Evolutionary conservation across 768 basidiomycete genomes (phyloP).

Genomic region (Trichaptum fuscoviolaceum): DNA sequence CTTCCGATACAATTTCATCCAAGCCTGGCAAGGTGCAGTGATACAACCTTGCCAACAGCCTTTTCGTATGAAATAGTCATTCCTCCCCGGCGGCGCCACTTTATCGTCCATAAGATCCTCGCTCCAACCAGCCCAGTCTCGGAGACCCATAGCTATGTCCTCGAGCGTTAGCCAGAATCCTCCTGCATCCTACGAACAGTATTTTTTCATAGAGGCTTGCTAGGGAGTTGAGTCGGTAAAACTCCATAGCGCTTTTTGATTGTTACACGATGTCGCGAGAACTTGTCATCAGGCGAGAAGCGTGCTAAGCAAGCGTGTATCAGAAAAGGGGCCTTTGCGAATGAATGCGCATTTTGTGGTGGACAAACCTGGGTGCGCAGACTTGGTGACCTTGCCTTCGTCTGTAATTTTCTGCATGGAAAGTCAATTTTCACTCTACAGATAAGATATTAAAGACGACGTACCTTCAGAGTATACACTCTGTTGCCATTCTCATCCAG

Average conservation of each 20-base stretch:
- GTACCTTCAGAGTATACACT: constrained; percentile 88
- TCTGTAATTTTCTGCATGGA: constrained; percentile 75
- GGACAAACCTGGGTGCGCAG: constrained; percentile 88
- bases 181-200: no score
- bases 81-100: neutral
- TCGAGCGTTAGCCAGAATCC: neutral
- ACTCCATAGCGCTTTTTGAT: constrained; percentile 92
- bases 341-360: neutral
- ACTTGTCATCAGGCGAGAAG: constrained; percentile 99
- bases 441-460: constrained; percentile 14
- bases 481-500: constrained; percentile 72
- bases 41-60: no score
- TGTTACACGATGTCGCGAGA: constrained; percentile 94
- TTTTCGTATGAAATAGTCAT: no score
- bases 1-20: neutral
- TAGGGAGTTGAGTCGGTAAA: constrained; percentile 84
- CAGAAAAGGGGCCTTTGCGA: constrained; percentile 5
- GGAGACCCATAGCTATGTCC: neutral
- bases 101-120: neutral
- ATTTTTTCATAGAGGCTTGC: constrained; percentile 69
- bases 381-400: constrained; percentile 81
- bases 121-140: neutral
- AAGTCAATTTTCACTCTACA: constrained; percentile 7
- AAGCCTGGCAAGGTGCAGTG: neutral
- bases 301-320: constrained; percentile 54